Evolutionary conservation across 108 stramenopile species (phyloP).

Genomic region (Cyclotella baltica): DNA sequence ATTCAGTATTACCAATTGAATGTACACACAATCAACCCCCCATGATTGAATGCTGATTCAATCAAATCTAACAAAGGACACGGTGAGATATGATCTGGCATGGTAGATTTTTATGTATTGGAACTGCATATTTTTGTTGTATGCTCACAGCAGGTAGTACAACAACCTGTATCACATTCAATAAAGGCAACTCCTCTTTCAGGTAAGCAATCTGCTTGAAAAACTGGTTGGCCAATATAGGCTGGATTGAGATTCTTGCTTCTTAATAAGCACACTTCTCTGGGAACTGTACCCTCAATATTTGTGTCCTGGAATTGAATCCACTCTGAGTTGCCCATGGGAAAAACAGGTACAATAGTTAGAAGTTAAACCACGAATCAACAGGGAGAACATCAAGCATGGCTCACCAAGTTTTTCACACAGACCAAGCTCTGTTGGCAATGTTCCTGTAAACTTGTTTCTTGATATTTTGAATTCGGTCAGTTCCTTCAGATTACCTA

Average conservation of each 20-base stretch:
- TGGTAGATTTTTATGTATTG: background rate
- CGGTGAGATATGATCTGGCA: no score
- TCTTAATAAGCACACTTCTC: background rate
- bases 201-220: background rate
- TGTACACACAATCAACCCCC: no score
- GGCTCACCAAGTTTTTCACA: background rate
- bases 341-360: no score
- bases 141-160: background rate
- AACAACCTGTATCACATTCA: background rate
- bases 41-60: no score
- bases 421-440: background rate
- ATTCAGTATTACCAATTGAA: no score
- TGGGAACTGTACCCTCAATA: background rate
- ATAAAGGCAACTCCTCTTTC: background rate
- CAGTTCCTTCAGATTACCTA: background rate
- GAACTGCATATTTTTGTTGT: background rate
- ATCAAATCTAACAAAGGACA: no score
- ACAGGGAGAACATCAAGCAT: background rate
- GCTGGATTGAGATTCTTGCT: conserved; percentile 3
- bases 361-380: no score
- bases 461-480: background rate
- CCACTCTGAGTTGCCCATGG: no score
- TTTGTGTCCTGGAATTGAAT: background rate
- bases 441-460: background rate
- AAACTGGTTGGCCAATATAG: background rate